phyloP scores from a whole-genome alignment of 495 filamentous ascomycete genomes.

The Massariosphaeria phaeospora region DNA sequence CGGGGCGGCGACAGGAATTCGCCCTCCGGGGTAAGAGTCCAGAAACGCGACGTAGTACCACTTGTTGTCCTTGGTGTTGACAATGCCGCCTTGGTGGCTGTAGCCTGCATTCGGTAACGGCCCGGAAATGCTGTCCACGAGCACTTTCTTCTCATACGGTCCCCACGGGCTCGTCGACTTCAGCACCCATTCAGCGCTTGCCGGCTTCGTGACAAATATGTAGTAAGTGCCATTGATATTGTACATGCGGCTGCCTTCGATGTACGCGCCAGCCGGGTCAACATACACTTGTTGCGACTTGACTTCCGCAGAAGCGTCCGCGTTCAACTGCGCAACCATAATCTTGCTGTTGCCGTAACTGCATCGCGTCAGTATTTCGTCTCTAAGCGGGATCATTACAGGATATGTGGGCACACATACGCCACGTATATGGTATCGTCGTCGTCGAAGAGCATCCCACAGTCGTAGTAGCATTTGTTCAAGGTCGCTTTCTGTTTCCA shows the following conservation, averaged over 20 bases:
- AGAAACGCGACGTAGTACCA: conserved; percentile 60
- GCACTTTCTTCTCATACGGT: conserved; percentile 43
- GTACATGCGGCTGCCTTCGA: conserved; percentile 57
- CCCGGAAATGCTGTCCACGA: conserved; percentile 38
- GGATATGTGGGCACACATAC: conserved; percentile 21
- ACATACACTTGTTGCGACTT: conserved; percentile 44
- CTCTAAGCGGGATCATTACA: neutral
- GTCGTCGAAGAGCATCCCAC: conserved; percentile 51
- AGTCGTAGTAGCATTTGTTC: conserved; percentile 55
- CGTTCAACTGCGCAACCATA: conserved; percentile 48
- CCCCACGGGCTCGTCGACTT: conserved; percentile 47
- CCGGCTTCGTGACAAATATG: conserved; percentile 48
- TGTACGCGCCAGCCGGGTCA: conserved; percentile 36
- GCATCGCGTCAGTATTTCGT: neutral
- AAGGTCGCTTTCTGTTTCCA: conserved; percentile 42
- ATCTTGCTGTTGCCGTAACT: conserved; percentile 47
- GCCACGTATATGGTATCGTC: conserved; percentile 56
- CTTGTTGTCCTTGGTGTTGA: conserved; percentile 48
- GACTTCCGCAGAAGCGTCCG: conserved; percentile 45
- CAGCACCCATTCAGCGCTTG: conserved; percentile 46
- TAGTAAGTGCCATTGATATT: conserved; percentile 53
- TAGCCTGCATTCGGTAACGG: conserved; percentile 46
- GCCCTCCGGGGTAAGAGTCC: conserved; percentile 51
- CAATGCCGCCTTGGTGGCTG: conserved; percentile 54
- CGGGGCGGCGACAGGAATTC: conserved; percentile 56